Base-by-base conservation (phyloP, 1,284 basidiomycete species). In the Tetrapyrgos nigripes region DNA sequence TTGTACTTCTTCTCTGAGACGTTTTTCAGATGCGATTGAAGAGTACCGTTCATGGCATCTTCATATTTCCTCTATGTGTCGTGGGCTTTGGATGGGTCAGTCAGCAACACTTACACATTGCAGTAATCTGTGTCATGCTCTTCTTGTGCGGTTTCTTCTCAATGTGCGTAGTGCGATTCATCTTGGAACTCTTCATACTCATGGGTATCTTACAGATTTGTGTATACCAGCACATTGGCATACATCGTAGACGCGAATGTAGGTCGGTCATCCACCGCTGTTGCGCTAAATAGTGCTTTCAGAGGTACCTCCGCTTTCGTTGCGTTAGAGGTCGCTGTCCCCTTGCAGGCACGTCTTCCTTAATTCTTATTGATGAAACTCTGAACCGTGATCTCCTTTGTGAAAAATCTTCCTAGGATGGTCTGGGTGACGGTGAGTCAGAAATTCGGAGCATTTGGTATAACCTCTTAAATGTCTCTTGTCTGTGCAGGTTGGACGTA, bases 21-120 rank as follows among this genome's bases (percentile, higher is more conserved):
- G 24, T 49, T 43, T 9, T 45, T 50, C 29, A 92, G 88, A 92
- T 93, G 86, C 83, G 92, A n/a, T 72, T 94, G 24, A 77, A 83
- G 67, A 89, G 87, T 66, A 87, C 87, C 0, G 77, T 83, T 29
- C 67, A 81, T 17, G 82, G 83, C 26, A 78, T 88, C 68, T 59
- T 80, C 21, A 73, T 85, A 60, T 73, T 91, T 23, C 89, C 90
- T 3, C 76, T 81, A 0, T 80, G 80, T 10, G 81, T 88, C 55
- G 68, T 92, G 28, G 87, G 83, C 0, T 94, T 92, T 67, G 94
- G 84, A 2, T 96, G 94, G 94, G 81, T 88, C 4, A 85, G 82
- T 45, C 73, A 92, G 59, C 71, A 86, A 55, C 86, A 87, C 29
- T 76, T 85, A 9, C 79, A 89, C 68, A 78, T 94, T 40, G 83